Evolutionary conservation across 768 basidiomycete species (phyloP), one percentile per base, ranked within the genome.

Genomic region (Kwoniella dendrophila): DNA sequence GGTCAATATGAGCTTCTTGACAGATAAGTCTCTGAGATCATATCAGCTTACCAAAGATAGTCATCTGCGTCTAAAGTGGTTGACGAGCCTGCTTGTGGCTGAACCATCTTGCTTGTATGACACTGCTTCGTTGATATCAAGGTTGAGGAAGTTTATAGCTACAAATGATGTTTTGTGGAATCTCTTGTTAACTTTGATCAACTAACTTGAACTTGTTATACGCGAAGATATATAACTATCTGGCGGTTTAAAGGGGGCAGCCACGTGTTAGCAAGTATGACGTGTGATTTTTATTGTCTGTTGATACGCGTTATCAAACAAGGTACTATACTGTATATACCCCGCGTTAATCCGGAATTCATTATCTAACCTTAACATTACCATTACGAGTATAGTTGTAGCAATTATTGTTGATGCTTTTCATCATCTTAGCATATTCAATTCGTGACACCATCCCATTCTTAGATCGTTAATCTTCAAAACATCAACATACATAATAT

Each of bases 1-100:
- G 33, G 18, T 41, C 53, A 48, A 47, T 3, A 22, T 30, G 6
- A 48, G 16, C 7, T 40, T 8, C n/a, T 16, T 2, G 20, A 6
- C 29, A 20, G 16, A n/a, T 27, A n/a, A 34, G 3, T 33, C 18
- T 24, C 26, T 10, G 27, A 41, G 57, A 41, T 20, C 34, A 43
- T 6, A n/a, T 20, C 18, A 18, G 44, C 71, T 54, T 38, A 70
- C 71, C 60, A 68, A 10, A 69, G 38, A 34, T 68, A 70, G 55
- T 72, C 68, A n/a, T 67, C 58, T 20, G 56, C 48, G 16, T 62
- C 43, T 26, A 72, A 32, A 11, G 26, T 22, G 10, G 20, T 40
- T 22, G 53, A 55, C 12, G 61, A 48, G 7, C 53, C 61, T 48
- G 54, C 61, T 48, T 56, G 43, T n/a, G 52, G 44, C 32, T 62